These are phyloP conservation scores for Eucalyptus viminalis DNA, from an alignment of 345 rosid species.

Conservation along the genomic window DNA sequence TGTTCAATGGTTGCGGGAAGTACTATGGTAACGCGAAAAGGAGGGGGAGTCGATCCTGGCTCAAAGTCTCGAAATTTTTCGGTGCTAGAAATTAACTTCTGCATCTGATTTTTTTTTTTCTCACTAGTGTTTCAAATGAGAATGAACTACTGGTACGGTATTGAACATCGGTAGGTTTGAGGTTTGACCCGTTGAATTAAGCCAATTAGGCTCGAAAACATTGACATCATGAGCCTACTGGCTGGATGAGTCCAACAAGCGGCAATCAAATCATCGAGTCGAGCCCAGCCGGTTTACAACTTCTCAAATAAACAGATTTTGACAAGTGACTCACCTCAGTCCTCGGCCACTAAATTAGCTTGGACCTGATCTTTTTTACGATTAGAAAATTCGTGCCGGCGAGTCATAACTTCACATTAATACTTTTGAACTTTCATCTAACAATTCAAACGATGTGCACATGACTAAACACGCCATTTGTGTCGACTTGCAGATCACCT, in stretches of 20 bases:
- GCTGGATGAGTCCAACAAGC: neutral
- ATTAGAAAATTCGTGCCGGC: rapidly evolving
- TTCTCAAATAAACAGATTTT: neutral
- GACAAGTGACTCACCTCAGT: neutral
- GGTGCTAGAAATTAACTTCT: neutral
- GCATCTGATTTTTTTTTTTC: neutral
- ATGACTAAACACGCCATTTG: neutral
- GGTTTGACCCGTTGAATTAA: neutral
- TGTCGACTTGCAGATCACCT: neutral
- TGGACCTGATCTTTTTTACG: neutral
- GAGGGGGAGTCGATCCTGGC: neutral
- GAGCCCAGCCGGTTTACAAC: neutral
- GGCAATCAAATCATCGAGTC: neutral
- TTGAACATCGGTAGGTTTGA: neutral
- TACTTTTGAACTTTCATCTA: neutral
- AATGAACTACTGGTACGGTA: neutral
- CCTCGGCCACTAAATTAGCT: neutral
- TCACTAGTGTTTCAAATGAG: neutral
- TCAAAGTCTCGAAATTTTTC: neutral
- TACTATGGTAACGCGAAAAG: neutral
- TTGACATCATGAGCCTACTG: neutral
- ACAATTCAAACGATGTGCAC: neutral
- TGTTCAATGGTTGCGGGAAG: neutral
- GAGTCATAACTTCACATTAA: neutral
- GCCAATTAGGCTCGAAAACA: neutral